Base-by-base conservation (phyloP, 2,329 filamentous ascomycete species). In the Alternaria sp. region DNA sequence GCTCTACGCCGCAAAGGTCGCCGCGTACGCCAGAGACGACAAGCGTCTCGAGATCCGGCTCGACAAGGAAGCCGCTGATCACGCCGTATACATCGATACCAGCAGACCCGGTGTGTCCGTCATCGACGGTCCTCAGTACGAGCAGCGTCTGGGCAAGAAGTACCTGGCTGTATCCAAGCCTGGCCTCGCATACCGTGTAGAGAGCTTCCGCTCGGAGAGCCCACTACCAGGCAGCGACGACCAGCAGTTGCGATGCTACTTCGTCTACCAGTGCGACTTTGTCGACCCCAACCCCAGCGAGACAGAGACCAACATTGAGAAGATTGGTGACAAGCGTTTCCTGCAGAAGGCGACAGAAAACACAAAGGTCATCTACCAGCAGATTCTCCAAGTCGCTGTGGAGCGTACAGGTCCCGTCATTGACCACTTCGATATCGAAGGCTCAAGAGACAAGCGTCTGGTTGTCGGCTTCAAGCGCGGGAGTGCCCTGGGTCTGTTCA, bases 1-100 rank as follows among this genome's bases (percentile, higher is more conserved):
- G 11, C 88, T 99, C 52, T 99, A 98, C 78, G 96, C 96, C 57
- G 96, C 95, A 79, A 98, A 98, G 84, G 90, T 98, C 50, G 96
- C 96, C 40, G 94, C 96, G 9, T 96, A 92, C 79, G 93, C 95
- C 36, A 90, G 96, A 61, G 92, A 96, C 80, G 95, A 98, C 82
- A 96, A 96, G 85, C 90, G 91, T 70, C 88, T 98, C 74, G 94
- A 98, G 82, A 97, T 99, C 73, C 89, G 94, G 67, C 84, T 99
- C 45, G 95, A 98, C 79, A 97, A 97, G 88, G 96, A 99, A 82
- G 93, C 93, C 21, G 84, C 86, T 62, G 96, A 98, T 79, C 96
- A 98, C 77, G 96, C 96, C 63, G 96, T 98, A 77, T 99, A 98
- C 83, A 98, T 99, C 71, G 96, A 99, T 80, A 99, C 96, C 59